Conservation (phyloP, 768 basidiomycete species). For the Grammothele lineata region DNA sequence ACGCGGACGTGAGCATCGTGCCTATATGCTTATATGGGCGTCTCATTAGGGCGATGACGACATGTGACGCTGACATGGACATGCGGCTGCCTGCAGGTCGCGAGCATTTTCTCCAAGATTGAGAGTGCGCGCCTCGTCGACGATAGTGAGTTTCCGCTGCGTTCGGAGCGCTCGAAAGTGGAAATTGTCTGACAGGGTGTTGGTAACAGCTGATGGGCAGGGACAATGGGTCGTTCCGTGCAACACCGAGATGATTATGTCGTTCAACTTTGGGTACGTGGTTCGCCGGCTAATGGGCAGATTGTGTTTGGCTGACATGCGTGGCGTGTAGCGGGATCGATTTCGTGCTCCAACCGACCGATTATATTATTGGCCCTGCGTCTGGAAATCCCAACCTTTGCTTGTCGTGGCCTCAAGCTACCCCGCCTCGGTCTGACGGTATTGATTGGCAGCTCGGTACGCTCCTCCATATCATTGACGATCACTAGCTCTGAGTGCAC, state of each 20-base stretch:
- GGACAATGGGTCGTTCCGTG: conserved; percentile 82
- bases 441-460: conserved; percentile 86
- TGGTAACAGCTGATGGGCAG: background rate
- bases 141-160: conserved; percentile 33
- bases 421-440: conserved; percentile 63
- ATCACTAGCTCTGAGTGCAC: no score
- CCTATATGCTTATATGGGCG: conserved; percentile 12
- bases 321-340: conserved; percentile 43
- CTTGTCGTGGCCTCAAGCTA: conserved; percentile 69
- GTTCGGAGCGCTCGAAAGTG: no score
- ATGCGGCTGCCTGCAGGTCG: conserved; percentile 43
- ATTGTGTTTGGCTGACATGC: no score
- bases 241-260: conserved; percentile 49
- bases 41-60: background rate
- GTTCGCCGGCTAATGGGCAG: no score
- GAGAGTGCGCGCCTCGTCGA: conserved; percentile 67
- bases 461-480: no score
- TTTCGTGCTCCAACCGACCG: conserved; percentile 67
- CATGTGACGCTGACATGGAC: background rate
- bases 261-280: conserved; percentile 67
- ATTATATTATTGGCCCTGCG: conserved; percentile 73
- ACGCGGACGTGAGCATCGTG: conserved; percentile 68
- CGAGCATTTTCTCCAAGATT: conserved; percentile 57
- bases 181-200: background rate
- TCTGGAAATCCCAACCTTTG: conserved; percentile 62